These are phyloP conservation scores for Penicillium manginii DNA, from an alignment of 495 filamentous ascomycete species.

Conservation along the genomic window DNA sequence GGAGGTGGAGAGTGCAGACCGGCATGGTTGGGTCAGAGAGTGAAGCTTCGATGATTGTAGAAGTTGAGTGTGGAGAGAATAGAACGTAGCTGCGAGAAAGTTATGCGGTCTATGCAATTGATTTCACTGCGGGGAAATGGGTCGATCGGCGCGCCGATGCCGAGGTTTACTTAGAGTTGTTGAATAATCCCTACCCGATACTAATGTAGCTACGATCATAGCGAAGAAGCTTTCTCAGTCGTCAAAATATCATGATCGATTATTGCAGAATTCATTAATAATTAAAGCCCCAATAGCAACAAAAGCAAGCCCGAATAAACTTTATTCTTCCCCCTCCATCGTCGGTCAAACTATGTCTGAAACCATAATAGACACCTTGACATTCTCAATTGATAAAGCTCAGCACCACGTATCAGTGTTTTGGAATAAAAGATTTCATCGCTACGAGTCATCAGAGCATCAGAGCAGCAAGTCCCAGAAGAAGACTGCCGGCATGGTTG, in stretches of 20 bases:
- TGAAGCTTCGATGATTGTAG: too few species aligned
- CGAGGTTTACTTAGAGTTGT: constrained; percentile 9
- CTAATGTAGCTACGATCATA: neutral
- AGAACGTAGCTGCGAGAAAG: neutral
- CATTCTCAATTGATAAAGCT: neutral
- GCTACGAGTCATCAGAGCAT: constrained; percentile 13
- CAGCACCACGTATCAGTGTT: neutral
- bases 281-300: constrained; percentile 8
- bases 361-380: neutral
- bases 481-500: constrained; percentile 28
- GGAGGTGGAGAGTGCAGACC: constrained; percentile 49
- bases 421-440: neutral
- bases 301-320: constrained; percentile 6
- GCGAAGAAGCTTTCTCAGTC: neutral
- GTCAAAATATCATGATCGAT: constrained; percentile 1
- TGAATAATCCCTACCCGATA: neutral
- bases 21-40: constrained; percentile 38
- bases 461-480: constrained; percentile 29
- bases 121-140: constrained; percentile 19
- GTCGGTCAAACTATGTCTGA: neutral
- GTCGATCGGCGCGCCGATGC: constrained; percentile 1
- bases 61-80: too few species aligned
- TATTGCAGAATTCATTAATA: neutral
- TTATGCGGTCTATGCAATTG: neutral
- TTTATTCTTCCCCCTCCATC: constrained; percentile 1